Percentiles rank a stretch among this genome's conserved stretches.
These are phyloP conservation scores for Veloboletus limbatus DNA, from an alignment of 1,284 basidiomycete species.

Conservation along the genomic window DNA sequence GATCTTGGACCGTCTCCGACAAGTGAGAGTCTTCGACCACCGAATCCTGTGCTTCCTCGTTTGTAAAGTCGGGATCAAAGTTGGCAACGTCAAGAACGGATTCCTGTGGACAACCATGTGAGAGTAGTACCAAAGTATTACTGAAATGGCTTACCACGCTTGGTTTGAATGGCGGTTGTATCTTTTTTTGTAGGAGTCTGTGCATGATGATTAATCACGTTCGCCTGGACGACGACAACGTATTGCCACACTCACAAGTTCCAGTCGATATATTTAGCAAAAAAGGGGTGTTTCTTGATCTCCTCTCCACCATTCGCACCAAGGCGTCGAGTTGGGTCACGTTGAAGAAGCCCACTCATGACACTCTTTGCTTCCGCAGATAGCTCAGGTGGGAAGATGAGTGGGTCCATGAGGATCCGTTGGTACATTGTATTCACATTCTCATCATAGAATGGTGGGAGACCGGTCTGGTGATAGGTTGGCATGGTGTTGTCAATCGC, in stretches of 20 bases:
- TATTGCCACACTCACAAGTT: conserved; percentile 44
- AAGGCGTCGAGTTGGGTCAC: conserved; percentile 83
- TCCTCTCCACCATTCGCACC: conserved; percentile 94
- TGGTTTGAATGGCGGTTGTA: conserved; percentile 97
- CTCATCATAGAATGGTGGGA: conserved; percentile 98
- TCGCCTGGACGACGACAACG: not conserved
- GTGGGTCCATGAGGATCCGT: conserved; percentile 91
- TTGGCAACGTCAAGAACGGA: conserved; percentile 83
- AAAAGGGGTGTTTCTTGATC: conserved; percentile 97
- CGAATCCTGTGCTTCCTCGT: conserved; percentile 89
- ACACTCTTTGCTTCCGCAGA: conserved; percentile 85
- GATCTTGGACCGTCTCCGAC: conserved; percentile 92
- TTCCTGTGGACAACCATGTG: conserved; percentile 52
- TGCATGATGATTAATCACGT: conserved; percentile 9
- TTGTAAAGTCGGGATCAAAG: conserved; percentile 95
- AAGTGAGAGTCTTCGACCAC: conserved; percentile 91
- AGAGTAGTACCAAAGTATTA: not conserved
- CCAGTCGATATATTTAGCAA: conserved; percentile 94
- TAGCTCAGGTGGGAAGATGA: conserved; percentile 92
- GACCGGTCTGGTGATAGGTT: conserved; percentile 63
- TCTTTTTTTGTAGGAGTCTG: conserved; percentile 90
- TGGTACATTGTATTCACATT: conserved; percentile 99
- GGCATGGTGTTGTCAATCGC: not conserved
- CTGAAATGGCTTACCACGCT: conserved; percentile 69
- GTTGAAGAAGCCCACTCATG: conserved; percentile 84